phyloP scores from a whole-genome alignment of 345 rosid species.

The Ailanthus altissimus region DNA sequence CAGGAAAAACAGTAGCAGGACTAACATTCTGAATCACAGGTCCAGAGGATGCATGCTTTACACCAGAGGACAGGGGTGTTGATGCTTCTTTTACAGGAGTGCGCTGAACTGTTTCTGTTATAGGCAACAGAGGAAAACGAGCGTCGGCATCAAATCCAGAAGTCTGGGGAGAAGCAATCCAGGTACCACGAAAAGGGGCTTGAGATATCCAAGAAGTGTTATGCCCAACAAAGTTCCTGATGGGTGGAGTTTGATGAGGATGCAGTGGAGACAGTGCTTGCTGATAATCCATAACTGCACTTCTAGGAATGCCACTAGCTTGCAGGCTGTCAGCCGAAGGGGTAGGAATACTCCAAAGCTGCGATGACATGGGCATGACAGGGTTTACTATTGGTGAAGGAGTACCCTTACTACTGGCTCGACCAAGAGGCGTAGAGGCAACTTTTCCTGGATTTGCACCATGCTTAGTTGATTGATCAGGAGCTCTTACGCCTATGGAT shows the following conservation, averaged over 20 bases:
- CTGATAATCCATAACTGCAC: conserved; percentile 59
- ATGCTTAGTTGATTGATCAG: conserved; percentile 55
- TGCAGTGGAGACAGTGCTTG: conserved; percentile 63
- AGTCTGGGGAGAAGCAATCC: conserved; percentile 70
- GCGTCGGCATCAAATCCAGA: conserved; percentile 58
- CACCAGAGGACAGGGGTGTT: conserved; percentile 45
- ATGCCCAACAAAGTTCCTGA: conserved; percentile 62
- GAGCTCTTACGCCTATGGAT: conserved; percentile 42
- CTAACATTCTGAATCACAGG: conserved; percentile 42
- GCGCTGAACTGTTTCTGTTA: conserved; percentile 57
- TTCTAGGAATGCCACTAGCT: conserved; percentile 59
- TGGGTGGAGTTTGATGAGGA: conserved; percentile 65
- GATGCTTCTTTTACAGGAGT: conserved; percentile 66
- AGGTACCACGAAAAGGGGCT: conserved; percentile 62
- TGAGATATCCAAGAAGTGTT: conserved; percentile 74
- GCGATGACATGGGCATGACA: conserved; percentile 72
- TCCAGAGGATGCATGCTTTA: conserved; percentile 42
- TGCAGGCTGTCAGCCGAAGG: conserved; percentile 62
- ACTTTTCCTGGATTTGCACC: conserved; percentile 45
- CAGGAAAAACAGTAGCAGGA: conserved; percentile 43
- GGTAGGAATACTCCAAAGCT: conserved; percentile 71
- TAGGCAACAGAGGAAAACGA: conserved; percentile 55
- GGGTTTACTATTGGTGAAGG: conserved; percentile 51
- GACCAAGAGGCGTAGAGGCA: conserved; percentile 49
- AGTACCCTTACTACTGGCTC: conserved; percentile 56